phyloP scores from a whole-genome alignment of 345 rosid genomes.

The Gossypium sturtianum region DNA sequence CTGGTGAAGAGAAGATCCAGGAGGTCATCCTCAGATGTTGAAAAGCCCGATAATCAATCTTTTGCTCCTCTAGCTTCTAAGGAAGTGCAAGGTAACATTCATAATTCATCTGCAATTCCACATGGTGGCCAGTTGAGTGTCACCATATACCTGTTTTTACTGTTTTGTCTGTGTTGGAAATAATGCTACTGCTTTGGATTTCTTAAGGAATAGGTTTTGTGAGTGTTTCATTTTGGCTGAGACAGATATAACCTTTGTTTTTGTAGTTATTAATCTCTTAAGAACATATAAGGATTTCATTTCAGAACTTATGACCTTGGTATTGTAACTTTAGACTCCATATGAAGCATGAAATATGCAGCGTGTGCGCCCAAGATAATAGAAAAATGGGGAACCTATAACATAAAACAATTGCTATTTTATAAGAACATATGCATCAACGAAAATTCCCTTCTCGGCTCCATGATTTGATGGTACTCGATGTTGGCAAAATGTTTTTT shows the following conservation, averaged over 20 bases:
- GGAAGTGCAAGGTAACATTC: constrained; percentile 58
- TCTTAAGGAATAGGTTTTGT: neutral
- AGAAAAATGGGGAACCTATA: neutral
- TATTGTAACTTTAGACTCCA: neutral
- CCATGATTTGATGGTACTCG: neutral
- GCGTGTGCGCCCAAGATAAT: neutral
- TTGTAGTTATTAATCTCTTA: neutral
- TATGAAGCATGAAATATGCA: neutral
- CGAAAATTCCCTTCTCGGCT: neutral
- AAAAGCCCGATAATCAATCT: constrained; percentile 72
- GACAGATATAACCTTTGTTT: neutral
- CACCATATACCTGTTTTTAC: neutral
- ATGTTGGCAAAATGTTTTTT: neutral
- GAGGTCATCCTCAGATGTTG: constrained; percentile 59
- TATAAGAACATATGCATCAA: neutral
- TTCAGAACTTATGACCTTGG: neutral
- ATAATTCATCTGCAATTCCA: neutral
- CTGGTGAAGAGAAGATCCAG: constrained; percentile 65
- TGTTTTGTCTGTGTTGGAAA: neutral
- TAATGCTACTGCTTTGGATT: constrained; percentile 4
- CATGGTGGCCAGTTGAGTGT: neutral
- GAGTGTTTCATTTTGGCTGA: neutral
- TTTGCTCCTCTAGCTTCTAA: constrained; percentile 60
- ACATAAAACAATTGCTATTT: neutral
- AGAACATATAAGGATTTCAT: neutral